Evolutionary conservation across 2,329 filamentous ascomycete species (phyloP).

Genomic region (Uncinocarpus reesii): DNA sequence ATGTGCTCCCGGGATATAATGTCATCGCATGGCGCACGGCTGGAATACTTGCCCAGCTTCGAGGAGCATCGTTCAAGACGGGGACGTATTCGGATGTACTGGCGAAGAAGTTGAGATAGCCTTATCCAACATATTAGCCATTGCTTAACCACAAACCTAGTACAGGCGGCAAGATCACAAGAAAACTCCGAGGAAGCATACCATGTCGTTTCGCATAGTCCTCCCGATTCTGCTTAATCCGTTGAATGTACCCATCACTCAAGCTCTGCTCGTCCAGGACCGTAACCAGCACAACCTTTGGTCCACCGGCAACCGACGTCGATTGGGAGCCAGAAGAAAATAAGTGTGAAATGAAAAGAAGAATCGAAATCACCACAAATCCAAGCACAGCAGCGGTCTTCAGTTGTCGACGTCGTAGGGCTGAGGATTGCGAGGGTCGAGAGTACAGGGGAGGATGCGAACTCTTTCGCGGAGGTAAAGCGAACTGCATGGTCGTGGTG

Average conservation of each 20-base stretch:
- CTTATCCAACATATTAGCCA: conserved; percentile 37
- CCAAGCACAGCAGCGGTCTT: conserved; percentile 49
- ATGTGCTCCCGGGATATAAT: conserved; percentile 62
- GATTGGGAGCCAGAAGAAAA: conserved; percentile 26
- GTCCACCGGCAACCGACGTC: conserved; percentile 26
- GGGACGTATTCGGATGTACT: conserved; percentile 58
- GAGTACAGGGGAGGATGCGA: conserved; percentile 64
- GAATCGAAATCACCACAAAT: conserved; percentile 46
- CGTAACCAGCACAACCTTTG: conserved; percentile 68
- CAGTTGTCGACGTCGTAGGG: conserved; percentile 50
- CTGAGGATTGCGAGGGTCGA: conserved; percentile 35
- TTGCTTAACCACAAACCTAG: not conserved
- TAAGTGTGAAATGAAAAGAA: conserved; percentile 50
- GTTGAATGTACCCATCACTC: conserved; percentile 57
- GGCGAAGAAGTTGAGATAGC: conserved; percentile 77
- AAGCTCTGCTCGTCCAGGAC: conserved; percentile 60
- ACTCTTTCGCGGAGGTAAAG: conserved; percentile 74
- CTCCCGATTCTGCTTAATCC: conserved; percentile 70
- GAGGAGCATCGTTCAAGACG: conserved; percentile 34
- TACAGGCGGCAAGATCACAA: conserved; percentile 11
- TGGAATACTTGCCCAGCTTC: conserved; percentile 57
- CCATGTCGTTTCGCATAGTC: conserved; percentile 80
- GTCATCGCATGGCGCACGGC: conserved; percentile 83
- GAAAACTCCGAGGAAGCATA: conserved; percentile 35
- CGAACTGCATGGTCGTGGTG: conserved; percentile 62